Base-by-base conservation (phyloP, 345 rosid species). In the Eutrema japonicum region DNA sequence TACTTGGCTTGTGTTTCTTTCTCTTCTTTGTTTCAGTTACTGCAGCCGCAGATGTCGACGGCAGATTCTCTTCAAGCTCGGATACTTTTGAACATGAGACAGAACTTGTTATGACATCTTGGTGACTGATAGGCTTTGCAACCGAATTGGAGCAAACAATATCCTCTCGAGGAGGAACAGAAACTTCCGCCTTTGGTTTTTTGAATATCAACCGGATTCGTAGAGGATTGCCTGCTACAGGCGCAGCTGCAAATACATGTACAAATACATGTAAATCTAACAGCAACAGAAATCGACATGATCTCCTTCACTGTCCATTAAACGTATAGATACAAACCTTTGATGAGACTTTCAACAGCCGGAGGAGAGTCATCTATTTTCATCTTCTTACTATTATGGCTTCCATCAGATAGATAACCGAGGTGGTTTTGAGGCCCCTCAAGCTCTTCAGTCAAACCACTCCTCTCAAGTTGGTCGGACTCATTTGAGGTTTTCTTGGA, bases 121-220 rank as follows among this genome's bases (percentile, higher is more conserved):
- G 53, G 12, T 29, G 59, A 46, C 26, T 6, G 2, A 37, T 61
- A 46, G 41, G 54, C 6, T 51, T 51, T 0, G 42, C 33, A 32
- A 59, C 81, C 36, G 68, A 68, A 11, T 82, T 45, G 18, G 83
- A 50, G 55, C 76, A 68, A 47, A 30, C 47, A 27, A 14, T 35
- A 36, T 82, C 76, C 2, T 46, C 40, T 0, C n/a, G 30, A 4
- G 59, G 13, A 0, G 66, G 58, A 16, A 38, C 45, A 7, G 72
- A 70, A 6, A 50, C 4, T 26, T 57, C 83, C 0, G 6, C 29
- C 11, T 50, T 47, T 0, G 32, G 79, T 59, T 69, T 86, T 26
- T 68, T 80, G n/a, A 82, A 59, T 3, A 83, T 59, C 18, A 89
- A 65, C 3, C 83, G 66, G 71, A 92, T 85, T 6, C 86, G 75